Base-by-base conservation (phyloP, 2,329 filamentous ascomycete species). In the Chaetomium globosum region DNA sequence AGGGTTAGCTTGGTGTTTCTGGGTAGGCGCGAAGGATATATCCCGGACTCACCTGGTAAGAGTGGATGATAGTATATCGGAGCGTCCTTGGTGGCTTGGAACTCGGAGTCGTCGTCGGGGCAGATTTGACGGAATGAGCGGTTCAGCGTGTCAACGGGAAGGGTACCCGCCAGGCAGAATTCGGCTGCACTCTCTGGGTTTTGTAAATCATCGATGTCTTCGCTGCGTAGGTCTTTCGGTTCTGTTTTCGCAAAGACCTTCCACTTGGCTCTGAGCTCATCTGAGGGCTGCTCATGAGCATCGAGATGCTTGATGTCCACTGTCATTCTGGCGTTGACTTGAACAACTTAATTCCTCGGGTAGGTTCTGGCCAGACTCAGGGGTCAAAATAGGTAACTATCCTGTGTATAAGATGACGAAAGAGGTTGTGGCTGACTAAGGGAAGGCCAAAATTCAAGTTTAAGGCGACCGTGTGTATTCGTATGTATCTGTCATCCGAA, bases 231-330 rank as follows among this genome's bases (percentile, higher is more conserved):
- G 1, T 81, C 80, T 8, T 77, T 72, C 3, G 82, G 76, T 0
- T 87, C 83, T 46, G 86, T 81, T 68, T 85, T 89, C 28, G 89
- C 87, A 71, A 89, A 92, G 51, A 79, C 79, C 76, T 97, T 97
- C 85, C 92, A 97, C 61, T 87, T 79, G 54, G 83, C 79, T 67
- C 88, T 87, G 70, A 97, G 81, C 58, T 81, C 77, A 13, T 88
- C 85, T 3, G 93, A 91, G 1, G 93, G 91, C 71, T 88, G 87
- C 76, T 92, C 87, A 75, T 94, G 87, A 31, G 93, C 89, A 77
- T 96, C 90, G 2, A 93, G 80, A 23, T 82, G 80, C 30, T 75
- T 77, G 33, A 82, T 77, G 63, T 80, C 77, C 36, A 77, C 73
- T 1, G 77, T 76, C 80, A 82, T 63, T 13, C n/a, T 23, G 31